phyloP scores from a whole-genome alignment of 2,329 filamentous ascomycete genomes.

The Aspergillus piperis region DNA sequence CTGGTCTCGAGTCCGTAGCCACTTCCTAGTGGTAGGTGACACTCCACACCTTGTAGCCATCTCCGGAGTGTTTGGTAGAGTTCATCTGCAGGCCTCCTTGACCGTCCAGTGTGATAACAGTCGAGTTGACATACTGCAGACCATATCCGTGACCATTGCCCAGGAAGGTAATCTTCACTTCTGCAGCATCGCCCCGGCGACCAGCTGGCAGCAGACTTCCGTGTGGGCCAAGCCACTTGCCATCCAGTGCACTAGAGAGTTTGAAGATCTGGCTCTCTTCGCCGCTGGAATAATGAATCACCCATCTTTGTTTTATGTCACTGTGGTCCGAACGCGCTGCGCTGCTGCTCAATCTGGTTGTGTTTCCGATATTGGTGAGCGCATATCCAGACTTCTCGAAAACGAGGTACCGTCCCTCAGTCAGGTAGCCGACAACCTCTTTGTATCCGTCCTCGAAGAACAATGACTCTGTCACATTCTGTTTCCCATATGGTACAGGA shows the following conservation, averaged over 20 bases:
- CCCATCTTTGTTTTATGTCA: conserved; percentile 51
- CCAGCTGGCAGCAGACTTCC: conserved; percentile 24
- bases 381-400: conserved; percentile 52
- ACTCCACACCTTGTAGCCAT: conserved; percentile 35
- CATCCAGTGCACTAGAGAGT: conserved; percentile 46
- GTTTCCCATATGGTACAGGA: conserved; percentile 52
- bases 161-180: conserved; percentile 36
- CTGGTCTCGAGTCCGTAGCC: not conserved
- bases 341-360: conserved; percentile 20
- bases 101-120: conserved; percentile 5
- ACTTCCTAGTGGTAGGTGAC: conserved; percentile 33
- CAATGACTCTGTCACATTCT: conserved; percentile 35
- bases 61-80: not conserved
- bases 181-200: conserved; percentile 24
- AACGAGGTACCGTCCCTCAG: conserved; percentile 57
- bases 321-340: conserved; percentile 41
- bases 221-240: conserved; percentile 37
- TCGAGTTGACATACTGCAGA: conserved; percentile 29
- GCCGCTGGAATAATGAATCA: conserved; percentile 46
- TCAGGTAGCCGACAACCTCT: conserved; percentile 53
- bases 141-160: conserved; percentile 40
- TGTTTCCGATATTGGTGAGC: conserved; percentile 37
- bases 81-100: conserved; percentile 12
- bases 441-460: conserved; percentile 59
- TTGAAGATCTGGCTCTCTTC: conserved; percentile 40